Base-by-base conservation (phyloP, 2,329 filamentous ascomycete species). In the Apiospora hydei region DNA sequence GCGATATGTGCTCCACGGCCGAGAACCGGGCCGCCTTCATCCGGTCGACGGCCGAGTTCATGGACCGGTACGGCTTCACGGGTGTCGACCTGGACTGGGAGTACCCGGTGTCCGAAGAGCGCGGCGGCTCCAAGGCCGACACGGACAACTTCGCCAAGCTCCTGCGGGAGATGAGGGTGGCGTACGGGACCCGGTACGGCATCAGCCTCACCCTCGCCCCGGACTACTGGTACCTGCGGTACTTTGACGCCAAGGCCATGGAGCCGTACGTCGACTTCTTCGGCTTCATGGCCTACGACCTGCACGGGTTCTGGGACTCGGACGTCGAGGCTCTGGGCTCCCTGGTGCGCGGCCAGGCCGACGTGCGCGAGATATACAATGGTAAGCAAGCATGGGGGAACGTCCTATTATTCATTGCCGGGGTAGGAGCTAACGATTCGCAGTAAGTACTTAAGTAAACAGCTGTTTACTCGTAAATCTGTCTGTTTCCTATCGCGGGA, bases 11-110 rank as follows among this genome's bases (percentile, higher is more conserved):
- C 11, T 70, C 67, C 1, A 70, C 73, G 0, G 46, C 74, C 1
- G 74, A 69, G 2, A 79, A 77, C 57, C 76, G 82, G 10, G 77
- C 78, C 1, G 73, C 75, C 0, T 86, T 86, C 72, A 84, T 86
- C 69, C 44, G 64, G 0, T 84, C 81, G 0, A 69, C 83, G 0
- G 73, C 72, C 26, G 53, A 26, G 11, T 61, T 30, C 53, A 81
- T 85, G 79, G 61, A 74, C 0, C 69, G 72, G 38, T 82, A 82
- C 70, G 80, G 80, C 3, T 85, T 85, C 71, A 76, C 83, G 14
- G 84, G 85, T 1, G 78, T 84, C 1, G 85, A 88, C 71, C 71
- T 87, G 0, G 84, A 87, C 72, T 87, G 85, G 85, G 84, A 87
- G 68, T 86, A 83, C 71, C 85, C 85, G 0, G 82, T 67, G 0